These are phyloP conservation scores for Caryopteris hybrid DNA, from an alignment of 305 asterid species.

Conservation along the genomic window DNA sequence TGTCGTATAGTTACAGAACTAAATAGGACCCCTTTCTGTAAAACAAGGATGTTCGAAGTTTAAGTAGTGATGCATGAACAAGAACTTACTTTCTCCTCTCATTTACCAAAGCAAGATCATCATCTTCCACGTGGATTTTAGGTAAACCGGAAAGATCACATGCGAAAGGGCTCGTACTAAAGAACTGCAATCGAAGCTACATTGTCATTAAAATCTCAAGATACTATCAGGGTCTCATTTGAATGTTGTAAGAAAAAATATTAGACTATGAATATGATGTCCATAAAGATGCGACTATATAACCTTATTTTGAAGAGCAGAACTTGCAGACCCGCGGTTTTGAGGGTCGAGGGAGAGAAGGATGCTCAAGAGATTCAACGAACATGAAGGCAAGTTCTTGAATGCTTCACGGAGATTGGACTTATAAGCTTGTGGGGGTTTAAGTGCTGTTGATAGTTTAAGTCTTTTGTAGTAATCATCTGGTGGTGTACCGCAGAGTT, in stretches of 20 bases:
- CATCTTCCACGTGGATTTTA: conserved; percentile 41
- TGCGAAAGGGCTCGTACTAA: conserved; percentile 58
- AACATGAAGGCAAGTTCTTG: conserved; percentile 52
- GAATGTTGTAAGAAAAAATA: too few species aligned
- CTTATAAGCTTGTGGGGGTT: conserved; percentile 67
- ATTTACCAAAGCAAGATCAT: conserved; percentile 27
- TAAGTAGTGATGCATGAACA: too few species aligned
- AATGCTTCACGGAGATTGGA: conserved; percentile 55
- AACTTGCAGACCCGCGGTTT: conserved; percentile 52
- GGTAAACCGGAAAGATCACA: conserved; percentile 77
- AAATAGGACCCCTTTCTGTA: too few species aligned
- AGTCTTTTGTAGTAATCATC: conserved; percentile 54
- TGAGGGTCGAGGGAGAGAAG: conserved; percentile 70
- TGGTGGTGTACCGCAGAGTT: conserved; percentile 75
- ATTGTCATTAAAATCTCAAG: not conserved
- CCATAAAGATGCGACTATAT: not conserved
- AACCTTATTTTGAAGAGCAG: conserved; percentile 66
- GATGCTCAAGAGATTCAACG: conserved; percentile 43
- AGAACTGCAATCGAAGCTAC: conserved; percentile 37
- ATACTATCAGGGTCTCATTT: not conserved
- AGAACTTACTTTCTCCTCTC: conserved; percentile 51
- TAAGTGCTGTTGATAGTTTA: conserved; percentile 55
- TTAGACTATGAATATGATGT: too few species aligned
- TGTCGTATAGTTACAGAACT: too few species aligned
- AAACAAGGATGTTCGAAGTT: too few species aligned